Percentiles rank a stretch among this genome's conserved stretches.
phyloP scores from a whole-genome alignment of 2,329 filamentous ascomycete genomes.

The Trichoderma sp. region DNA sequence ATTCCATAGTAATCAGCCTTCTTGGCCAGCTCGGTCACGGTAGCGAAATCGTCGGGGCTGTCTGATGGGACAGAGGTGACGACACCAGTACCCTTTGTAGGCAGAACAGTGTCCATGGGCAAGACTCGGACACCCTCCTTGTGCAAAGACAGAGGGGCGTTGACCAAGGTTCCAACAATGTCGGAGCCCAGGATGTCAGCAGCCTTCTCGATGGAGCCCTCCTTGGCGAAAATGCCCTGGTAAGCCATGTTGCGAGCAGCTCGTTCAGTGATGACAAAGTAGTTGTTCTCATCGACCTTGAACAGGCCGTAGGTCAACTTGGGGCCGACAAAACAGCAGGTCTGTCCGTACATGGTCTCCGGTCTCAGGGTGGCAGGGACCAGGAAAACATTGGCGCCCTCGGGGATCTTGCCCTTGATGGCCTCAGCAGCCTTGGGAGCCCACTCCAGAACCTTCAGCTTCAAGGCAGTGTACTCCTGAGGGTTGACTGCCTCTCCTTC shows the following conservation, averaged over 20 bases:
- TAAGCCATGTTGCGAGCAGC: conserved; percentile 95
- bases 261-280: conserved; percentile 80
- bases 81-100: conserved; percentile 93
- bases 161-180: conserved; percentile 82
- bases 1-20: conserved; percentile 97
- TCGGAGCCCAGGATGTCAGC: conserved; percentile 75
- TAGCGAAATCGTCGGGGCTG: conserved; percentile 91
- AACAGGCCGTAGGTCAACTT: conserved; percentile 88
- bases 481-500: conserved; percentile 60
- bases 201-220: conserved; percentile 73
- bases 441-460: conserved; percentile 91
- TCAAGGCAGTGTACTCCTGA: conserved; percentile 91
- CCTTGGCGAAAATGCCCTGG: conserved; percentile 79
- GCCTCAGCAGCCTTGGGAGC: conserved; percentile 70
- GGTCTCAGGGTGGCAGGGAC: conserved; percentile 89
- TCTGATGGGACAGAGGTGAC: conserved; percentile 96
- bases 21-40: conserved; percentile 82
- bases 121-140: conserved; percentile 82
- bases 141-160: conserved; percentile 86
- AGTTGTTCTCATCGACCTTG: conserved; percentile 75
- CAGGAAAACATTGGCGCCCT: conserved; percentile 79
- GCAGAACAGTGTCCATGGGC: conserved; percentile 92
- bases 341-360: conserved; percentile 99
- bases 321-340: conserved; percentile 91
- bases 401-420: conserved; percentile 76